A percentile compares a stretch with the other conserved stretches of the same genome.
Evolutionary conservation across 78 protist species (phyloP).

Genomic region (Corallochytrium limacisporum): DNA sequence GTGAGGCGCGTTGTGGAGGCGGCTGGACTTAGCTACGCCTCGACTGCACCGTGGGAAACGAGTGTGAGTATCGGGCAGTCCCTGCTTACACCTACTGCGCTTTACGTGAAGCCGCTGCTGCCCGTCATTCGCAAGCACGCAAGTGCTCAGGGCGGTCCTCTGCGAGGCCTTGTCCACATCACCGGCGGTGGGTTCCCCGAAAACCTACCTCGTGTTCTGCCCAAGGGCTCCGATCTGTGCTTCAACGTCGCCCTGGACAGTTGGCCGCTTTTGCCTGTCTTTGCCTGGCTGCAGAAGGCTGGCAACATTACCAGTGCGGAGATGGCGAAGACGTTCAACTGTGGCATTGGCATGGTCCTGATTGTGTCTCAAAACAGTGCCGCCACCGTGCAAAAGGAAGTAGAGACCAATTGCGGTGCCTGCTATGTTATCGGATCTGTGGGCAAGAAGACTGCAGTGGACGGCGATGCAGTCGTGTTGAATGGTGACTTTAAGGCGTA

Average conservation of each 20-base stretch:
- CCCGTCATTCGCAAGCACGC: conserved; percentile 16
- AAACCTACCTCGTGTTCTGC: conserved; percentile 61
- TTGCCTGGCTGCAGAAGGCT: conserved; percentile 34
- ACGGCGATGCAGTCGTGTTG: too few species aligned
- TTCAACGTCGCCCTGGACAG: conserved; percentile 15
- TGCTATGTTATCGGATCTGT: too few species aligned
- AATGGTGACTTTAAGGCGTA: too few species aligned
- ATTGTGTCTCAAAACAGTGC: too few species aligned
- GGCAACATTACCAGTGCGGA: conserved; percentile 15
- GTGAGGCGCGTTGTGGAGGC: conserved; percentile 45
- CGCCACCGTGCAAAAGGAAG: too few species aligned
- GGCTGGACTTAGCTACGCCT: conserved; percentile 5
- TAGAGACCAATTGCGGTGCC: too few species aligned
- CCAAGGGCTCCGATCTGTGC: conserved; percentile 17
- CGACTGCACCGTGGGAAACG: too few species aligned
- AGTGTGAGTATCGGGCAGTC: conserved; percentile 37
- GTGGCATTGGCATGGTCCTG: conserved; percentile 67
- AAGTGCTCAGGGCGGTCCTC: conserved; percentile 20
- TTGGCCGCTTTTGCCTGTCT: conserved; percentile 58
- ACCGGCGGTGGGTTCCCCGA: conserved; percentile 75
- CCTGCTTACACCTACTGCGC: conserved; percentile 55
- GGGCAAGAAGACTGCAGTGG: too few species aligned
- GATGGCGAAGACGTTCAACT: conserved; percentile 47
- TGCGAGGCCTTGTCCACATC: conserved; percentile 59
- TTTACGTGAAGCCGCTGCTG: conserved; percentile 46